These are phyloP conservation scores for Colletotrichum plurivorum DNA, from an alignment of 2,329 filamentous ascomycete species.

Conservation along the genomic window DNA sequence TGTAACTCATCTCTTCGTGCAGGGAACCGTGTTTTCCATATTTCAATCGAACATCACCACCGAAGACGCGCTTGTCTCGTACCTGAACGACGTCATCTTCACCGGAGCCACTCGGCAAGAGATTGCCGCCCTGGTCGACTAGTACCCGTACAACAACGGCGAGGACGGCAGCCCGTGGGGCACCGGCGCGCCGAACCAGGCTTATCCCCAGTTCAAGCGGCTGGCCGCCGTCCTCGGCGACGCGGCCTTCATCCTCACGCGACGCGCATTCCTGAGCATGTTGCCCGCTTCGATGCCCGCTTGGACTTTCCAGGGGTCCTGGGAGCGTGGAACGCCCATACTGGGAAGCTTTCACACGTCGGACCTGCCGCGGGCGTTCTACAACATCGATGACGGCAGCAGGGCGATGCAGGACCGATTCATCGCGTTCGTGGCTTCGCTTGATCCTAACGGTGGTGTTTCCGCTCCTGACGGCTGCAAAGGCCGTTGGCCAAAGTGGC, in stretches of 20 bases:
- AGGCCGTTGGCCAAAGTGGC: too few species aligned
- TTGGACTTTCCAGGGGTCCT: too few species aligned
- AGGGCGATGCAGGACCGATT: too few species aligned
- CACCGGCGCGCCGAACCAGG: conserved; percentile 69
- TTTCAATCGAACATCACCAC: conserved; percentile 17
- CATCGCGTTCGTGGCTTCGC: too few species aligned
- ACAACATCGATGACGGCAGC: too few species aligned
- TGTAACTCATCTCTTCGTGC: too few species aligned
- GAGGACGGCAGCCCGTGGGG: conserved; percentile 71
- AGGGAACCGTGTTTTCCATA: conserved; percentile 71
- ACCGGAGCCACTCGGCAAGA: neutral
- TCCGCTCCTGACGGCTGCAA: too few species aligned
- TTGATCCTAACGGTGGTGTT: too few species aligned
- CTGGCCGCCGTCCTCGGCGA: conserved; percentile 75
- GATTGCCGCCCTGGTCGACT: conserved; percentile 19
- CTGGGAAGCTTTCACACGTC: too few species aligned
- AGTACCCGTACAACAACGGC: conserved; percentile 60
- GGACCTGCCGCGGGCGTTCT: too few species aligned
- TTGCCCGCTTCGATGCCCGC: too few species aligned
- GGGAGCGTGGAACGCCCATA: too few species aligned
- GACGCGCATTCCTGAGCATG: conserved; percentile 58
- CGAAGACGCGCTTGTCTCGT: neutral
- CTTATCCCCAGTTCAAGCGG: conserved; percentile 76
- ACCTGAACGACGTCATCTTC: conserved; percentile 14
- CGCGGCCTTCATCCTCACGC: conserved; percentile 63